Evolutionary conservation across 192 early-diverging fungal species (phyloP).

Genomic region (Thoreauomyces humboldtii): DNA sequence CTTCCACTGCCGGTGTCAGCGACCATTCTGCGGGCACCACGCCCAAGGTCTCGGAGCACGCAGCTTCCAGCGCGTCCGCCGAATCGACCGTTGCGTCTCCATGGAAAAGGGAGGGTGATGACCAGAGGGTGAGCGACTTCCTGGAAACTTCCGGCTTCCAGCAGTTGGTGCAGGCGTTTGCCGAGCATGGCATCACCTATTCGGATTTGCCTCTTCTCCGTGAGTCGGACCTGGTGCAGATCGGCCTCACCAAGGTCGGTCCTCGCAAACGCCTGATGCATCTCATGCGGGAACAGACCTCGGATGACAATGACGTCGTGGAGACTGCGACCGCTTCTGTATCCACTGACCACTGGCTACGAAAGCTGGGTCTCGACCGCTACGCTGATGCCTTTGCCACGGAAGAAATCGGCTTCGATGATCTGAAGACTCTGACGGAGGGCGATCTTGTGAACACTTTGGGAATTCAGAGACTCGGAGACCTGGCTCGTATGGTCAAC

Average conservation of each 20-base stretch:
- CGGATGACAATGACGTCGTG: neutral
- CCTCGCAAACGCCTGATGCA: slow-evolving; percentile 24
- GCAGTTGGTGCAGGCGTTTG: slow-evolving; percentile 7
- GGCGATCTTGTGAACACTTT: slow-evolving; percentile 23
- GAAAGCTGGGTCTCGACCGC: neutral
- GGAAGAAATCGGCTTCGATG: slow-evolving; percentile 20
- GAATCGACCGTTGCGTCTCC: neutral
- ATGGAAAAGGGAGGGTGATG: no score
- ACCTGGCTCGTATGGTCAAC: neutral
- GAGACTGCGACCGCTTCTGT: neutral
- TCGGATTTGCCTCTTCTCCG: slow-evolving; percentile 9
- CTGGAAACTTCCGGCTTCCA: slow-evolving; percentile 10
- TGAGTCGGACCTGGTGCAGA: slow-evolving; percentile 16
- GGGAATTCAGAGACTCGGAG: slow-evolving; percentile 18
- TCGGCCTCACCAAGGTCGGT: slow-evolving; percentile 30
- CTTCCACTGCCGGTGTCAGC: neutral
- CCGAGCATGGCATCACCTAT: slow-evolving; percentile 9
- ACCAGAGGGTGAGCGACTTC: slow-evolving; percentile 1
- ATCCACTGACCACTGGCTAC: slow-evolving; percentile 20
- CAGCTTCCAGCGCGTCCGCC: neutral
- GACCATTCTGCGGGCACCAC: neutral
- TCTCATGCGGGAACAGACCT: slow-evolving; percentile 10
- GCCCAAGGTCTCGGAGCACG: neutral
- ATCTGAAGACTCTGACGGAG: slow-evolving; percentile 20
- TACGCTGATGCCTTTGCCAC: slow-evolving; percentile 12